Evolutionary conservation across 2,329 filamentous ascomycete species (phyloP).

Genomic region (Verticillium nonalfalfae): DNA sequence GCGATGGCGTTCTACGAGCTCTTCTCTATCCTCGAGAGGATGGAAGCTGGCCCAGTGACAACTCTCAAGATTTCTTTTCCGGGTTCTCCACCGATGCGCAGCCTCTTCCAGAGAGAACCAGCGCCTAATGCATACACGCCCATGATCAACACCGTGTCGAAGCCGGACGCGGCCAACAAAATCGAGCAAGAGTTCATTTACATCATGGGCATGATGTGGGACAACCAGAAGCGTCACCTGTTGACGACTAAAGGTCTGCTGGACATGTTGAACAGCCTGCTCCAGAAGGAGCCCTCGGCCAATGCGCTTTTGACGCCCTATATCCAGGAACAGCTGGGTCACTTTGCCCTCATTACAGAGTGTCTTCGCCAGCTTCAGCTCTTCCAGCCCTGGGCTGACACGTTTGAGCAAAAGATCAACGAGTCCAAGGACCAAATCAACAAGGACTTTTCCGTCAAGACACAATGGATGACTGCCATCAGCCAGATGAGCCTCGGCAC

Average conservation of each 20-base stretch:
- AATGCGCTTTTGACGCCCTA: conserved; percentile 28
- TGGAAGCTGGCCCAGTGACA: conserved; percentile 1
- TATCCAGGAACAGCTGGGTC: conserved; percentile 28
- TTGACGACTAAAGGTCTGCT: conserved; percentile 26
- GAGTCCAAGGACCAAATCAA: conserved; percentile 17
- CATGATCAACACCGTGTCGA: conserved; percentile 14
- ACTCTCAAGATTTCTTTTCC: conserved; percentile 8
- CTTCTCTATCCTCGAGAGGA: background rate
- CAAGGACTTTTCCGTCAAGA: conserved; percentile 15
- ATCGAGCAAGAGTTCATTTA: conserved; percentile 22
- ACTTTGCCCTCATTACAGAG: conserved; percentile 38
- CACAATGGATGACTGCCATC: conserved; percentile 10
- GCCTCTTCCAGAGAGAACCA: conserved; percentile 21
- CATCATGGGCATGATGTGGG: conserved; percentile 30
- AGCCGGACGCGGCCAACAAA: conserved; percentile 9
- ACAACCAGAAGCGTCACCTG: conserved; percentile 25
- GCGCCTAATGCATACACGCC: conserved; percentile 12
- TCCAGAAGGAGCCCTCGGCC: conserved; percentile 27
- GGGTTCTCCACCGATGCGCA: conserved; percentile 34
- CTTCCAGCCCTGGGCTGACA: conserved; percentile 41
- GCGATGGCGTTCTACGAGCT: conserved; percentile 3
- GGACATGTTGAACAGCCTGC: conserved; percentile 41
- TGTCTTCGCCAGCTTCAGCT: conserved; percentile 35
- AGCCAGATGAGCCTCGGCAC: conserved; percentile 8
- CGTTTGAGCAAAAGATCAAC: conserved; percentile 24